These are phyloP conservation scores for Lactarius hatsudake DNA, from an alignment of 768 basidiomycete genomes.

Conservation along the genomic window DNA sequence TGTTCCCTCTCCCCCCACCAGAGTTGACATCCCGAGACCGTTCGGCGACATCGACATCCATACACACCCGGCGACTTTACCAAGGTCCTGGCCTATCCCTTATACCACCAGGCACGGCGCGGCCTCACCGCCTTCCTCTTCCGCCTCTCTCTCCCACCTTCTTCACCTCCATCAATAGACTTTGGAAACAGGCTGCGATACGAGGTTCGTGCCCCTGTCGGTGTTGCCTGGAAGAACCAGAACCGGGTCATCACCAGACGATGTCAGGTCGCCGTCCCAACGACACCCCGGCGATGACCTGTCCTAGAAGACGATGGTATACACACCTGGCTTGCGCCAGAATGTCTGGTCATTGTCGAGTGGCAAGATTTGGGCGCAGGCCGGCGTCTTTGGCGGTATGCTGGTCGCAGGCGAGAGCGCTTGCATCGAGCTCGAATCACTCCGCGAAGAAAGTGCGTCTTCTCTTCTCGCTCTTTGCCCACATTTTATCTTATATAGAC, in stretches of 20 bases:
- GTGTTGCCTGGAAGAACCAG: constrained; percentile 74
- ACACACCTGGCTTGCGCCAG: constrained; percentile 41
- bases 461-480: too few relatives aligned
- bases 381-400: constrained; percentile 57
- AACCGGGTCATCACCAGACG: constrained; percentile 62
- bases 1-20: constrained; percentile 36
- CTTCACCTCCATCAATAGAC: constrained; percentile 65
- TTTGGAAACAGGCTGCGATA: constrained; percentile 62
- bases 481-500: constrained; percentile 48
- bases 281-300: constrained; percentile 4
- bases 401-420: constrained; percentile 68
- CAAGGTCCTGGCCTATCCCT: constrained; percentile 77
- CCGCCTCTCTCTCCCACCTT: constrained; percentile 47
- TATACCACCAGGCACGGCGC: constrained; percentile 55
- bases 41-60: constrained; percentile 74
- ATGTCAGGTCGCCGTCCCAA: constrained; percentile 59
- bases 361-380: constrained; percentile 78
- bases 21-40: constrained; percentile 77
- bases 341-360: constrained; percentile 67
- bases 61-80: constrained; percentile 67
- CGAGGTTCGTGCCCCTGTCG: constrained; percentile 56
- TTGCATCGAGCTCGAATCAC: constrained; percentile 74
- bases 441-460: constrained; percentile 67
- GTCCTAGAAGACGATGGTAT: constrained; percentile 34
- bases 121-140: constrained; percentile 80